A percentile compares a stretch with the other conserved stretches of the same genome.
These are phyloP conservation scores for Macadamia tetraphylla DNA, from an alignment of 164 flowering plant genomes.

Conservation along the genomic window DNA sequence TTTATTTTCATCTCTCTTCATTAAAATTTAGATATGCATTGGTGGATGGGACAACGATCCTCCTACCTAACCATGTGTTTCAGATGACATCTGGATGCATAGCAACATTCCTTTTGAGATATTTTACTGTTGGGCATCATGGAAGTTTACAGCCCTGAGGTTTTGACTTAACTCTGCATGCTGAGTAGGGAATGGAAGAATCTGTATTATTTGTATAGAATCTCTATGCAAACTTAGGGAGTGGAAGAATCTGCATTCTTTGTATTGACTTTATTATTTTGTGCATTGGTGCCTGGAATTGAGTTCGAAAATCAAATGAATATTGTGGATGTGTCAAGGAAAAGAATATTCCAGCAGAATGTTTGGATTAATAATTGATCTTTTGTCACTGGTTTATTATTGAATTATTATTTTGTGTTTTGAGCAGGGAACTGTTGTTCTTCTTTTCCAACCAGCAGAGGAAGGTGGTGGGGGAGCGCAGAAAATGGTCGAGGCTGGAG, in stretches of 20 bases:
- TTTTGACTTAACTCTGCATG: too few species aligned
- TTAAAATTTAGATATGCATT: too few species aligned
- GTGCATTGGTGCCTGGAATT: neutral
- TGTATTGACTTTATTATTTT: neutral
- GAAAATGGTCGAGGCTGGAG: constrained; percentile 51
- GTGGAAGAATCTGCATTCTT: neutral
- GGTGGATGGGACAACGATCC: too few species aligned
- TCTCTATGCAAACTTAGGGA: too few species aligned
- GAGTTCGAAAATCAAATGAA: neutral
- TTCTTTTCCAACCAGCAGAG: constrained; percentile 86
- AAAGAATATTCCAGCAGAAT: neutral
- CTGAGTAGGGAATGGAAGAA: neutral
- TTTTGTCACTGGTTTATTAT: neutral
- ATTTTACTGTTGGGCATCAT: too few species aligned
- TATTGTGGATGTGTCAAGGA: neutral
- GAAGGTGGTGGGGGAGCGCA: constrained; percentile 76
- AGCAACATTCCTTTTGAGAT: too few species aligned
- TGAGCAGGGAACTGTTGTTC: constrained; percentile 68
- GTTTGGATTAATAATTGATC: neutral
- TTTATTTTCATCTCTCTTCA: too few species aligned
- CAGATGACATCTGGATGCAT: too few species aligned
- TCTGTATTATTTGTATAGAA: neutral
- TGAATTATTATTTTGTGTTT: neutral
- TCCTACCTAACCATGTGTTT: too few species aligned
- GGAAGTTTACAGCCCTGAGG: too few species aligned